Conservation (phyloP, 2,329 filamentous ascomycete species). For the Stagonosporopsis cucurbitacearum region DNA sequence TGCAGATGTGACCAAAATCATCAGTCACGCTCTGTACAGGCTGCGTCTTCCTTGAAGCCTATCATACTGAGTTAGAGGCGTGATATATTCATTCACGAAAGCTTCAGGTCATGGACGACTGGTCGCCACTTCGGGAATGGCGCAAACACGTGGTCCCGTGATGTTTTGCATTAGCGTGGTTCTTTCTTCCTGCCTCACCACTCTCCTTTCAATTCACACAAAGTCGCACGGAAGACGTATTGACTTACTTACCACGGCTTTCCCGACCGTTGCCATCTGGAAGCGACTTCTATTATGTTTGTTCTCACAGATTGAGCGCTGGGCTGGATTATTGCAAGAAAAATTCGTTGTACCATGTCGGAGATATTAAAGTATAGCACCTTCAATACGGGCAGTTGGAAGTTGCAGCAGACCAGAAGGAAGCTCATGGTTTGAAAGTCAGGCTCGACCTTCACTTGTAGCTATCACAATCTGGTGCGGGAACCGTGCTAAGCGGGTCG, state of each 20-base stretch:
- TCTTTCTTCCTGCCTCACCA: constrained; percentile 15
- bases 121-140: neutral
- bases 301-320: neutral
- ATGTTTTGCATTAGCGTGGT: constrained; percentile 37
- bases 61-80: neutral
- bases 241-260: neutral
- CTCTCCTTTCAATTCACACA: constrained; percentile 12
- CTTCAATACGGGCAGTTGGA: neutral
- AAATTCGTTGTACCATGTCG: neutral
- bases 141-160: constrained; percentile 32
- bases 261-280: neutral
- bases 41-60: neutral
- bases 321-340: neutral
- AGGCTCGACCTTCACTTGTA: neutral
- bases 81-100: neutral
- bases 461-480: neutral
- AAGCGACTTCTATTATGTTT: neutral
- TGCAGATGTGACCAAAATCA: neutral
- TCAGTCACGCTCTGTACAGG: neutral
- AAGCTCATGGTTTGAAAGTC: neutral
- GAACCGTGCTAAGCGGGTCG: neutral
- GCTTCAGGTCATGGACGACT: neutral
- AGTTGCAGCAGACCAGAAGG: neutral
- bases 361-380: neutral
- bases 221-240: neutral